Percentiles rank a stretch among this genome's conserved stretches.
Conservation (phyloP, 1,284 basidiomycete species). For the Fomes fomentarius region DNA sequence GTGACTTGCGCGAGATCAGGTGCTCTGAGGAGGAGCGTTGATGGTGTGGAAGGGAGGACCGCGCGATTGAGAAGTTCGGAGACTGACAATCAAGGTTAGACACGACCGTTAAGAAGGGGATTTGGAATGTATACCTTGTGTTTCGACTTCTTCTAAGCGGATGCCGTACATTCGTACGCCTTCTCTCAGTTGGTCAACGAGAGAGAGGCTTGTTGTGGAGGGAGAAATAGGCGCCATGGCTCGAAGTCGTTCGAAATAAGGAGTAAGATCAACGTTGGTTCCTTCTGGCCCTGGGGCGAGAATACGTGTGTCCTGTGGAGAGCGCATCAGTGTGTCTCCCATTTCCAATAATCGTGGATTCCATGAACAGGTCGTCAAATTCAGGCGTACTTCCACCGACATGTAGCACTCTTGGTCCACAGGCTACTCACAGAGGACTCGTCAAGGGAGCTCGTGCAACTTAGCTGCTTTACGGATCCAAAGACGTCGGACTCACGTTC, state of each 20-base stretch:
- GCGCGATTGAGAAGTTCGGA: slow-evolving; percentile 37
- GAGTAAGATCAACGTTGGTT: slow-evolving; percentile 1
- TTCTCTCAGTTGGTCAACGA: slow-evolving; percentile 22
- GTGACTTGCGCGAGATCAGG: slow-evolving; percentile 37
- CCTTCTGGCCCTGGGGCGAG: neutral
- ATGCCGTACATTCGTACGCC: slow-evolving; percentile 16
- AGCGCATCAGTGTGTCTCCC: neutral
- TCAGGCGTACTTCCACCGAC: too few species aligned
- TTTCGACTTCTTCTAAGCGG: slow-evolving; percentile 25
- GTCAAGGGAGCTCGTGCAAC: too few species aligned
- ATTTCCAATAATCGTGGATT: neutral
- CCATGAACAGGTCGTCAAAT: too few species aligned
- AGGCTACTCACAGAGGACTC: too few species aligned
- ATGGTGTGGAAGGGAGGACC: slow-evolving; percentile 47
- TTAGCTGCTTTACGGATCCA: neutral
- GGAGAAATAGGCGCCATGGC: slow-evolving; percentile 6
- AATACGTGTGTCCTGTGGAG: neutral
- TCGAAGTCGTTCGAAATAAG: slow-evolving; percentile 11
- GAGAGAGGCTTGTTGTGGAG: too few species aligned
- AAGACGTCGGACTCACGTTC: neutral
- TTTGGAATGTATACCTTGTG: slow-evolving; percentile 29
- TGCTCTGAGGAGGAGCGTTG: slow-evolving; percentile 52
- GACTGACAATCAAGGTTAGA: slow-evolving; percentile 21
- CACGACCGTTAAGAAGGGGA: too few species aligned
- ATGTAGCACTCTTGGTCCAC: too few species aligned